phyloP scores from a whole-genome alignment of 805 yeast species.

The Saccharomycopsis vini region DNA sequence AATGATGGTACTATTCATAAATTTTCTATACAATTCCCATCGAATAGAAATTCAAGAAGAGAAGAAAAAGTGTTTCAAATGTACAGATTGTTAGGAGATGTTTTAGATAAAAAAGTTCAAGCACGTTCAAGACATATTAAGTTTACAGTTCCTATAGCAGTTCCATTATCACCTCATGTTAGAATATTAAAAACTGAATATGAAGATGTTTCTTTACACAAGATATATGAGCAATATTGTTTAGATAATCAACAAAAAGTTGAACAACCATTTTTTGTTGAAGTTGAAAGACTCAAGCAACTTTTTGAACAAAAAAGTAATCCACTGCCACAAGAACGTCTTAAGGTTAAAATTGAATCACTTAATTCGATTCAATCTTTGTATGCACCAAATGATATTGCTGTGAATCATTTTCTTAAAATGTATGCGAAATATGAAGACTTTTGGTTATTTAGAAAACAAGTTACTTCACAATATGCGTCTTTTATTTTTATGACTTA shows the following conservation, averaged over 20 bases:
- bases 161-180: slow-evolving; percentile 91
- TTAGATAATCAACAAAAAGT: slow-evolving; percentile 60
- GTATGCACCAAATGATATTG: slow-evolving; percentile 75
- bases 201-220: slow-evolving; percentile 64
- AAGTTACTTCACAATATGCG: slow-evolving; percentile 91
- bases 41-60: slow-evolving; percentile 93
- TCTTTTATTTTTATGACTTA: slow-evolving; percentile 86
- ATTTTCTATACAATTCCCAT: slow-evolving; percentile 94
- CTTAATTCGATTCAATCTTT: slow-evolving; percentile 75
- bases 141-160: slow-evolving; percentile 82
- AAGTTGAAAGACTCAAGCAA: slow-evolving; percentile 74
- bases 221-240: slow-evolving; percentile 83
- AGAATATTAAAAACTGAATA: slow-evolving; percentile 79
- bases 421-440: slow-evolving; percentile 77
- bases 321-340: slow-evolving; percentile 86
- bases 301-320: slow-evolving; percentile 63
- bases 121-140: slow-evolving; percentile 76
- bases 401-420: slow-evolving; percentile 66
- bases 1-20: slow-evolving; percentile 86
- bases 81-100: slow-evolving; percentile 79
- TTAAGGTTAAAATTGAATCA: slow-evolving; percentile 79
- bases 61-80: slow-evolving; percentile 91
- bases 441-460: slow-evolving; percentile 95
- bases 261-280: slow-evolving; percentile 84
- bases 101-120: slow-evolving; percentile 71